Conservation (phyloP, 768 basidiomycete genomes). For the Tylopilus plumbeoviolaceoides region DNA sequence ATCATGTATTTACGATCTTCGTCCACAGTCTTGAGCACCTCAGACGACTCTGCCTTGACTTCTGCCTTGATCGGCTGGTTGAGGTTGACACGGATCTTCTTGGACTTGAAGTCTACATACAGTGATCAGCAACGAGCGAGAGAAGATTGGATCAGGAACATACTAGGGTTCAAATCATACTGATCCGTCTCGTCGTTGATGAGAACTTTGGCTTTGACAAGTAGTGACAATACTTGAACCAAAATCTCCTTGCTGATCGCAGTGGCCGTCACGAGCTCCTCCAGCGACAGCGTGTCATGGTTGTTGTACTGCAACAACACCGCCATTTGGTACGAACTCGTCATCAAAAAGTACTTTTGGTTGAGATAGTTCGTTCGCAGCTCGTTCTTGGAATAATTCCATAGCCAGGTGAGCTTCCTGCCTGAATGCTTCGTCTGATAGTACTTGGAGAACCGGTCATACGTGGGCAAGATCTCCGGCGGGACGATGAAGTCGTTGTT, state of each 20-base stretch:
- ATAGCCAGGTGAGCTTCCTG: slow-evolving; percentile 94
- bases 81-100: slow-evolving; percentile 89
- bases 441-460: slow-evolving; percentile 89
- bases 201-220: slow-evolving; percentile 86
- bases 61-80: slow-evolving; percentile 94
- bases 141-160: slow-evolving; percentile 7
- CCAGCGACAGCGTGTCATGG: slow-evolving; percentile 77
- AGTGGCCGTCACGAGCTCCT: slow-evolving; percentile 77
- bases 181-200: slow-evolving; percentile 84
- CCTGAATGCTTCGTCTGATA: slow-evolving; percentile 93
- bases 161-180: slow-evolving; percentile 88
- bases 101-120: slow-evolving; percentile 77
- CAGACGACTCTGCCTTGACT: slow-evolving; percentile 83
- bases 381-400: slow-evolving; percentile 98
- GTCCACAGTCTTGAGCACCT: slow-evolving; percentile 91
- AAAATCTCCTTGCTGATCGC: slow-evolving; percentile 77
- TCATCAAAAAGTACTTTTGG: slow-evolving; percentile 95
- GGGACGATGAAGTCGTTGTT: slow-evolving; percentile 87
- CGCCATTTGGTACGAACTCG: slow-evolving; percentile 91
- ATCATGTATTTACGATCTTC: slow-evolving; percentile 97
- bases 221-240: slow-evolving; percentile 54
- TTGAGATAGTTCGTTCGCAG: slow-evolving; percentile 88
- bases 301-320: slow-evolving; percentile 91
- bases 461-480: slow-evolving; percentile 77
- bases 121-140: neutral